phyloP scores from a whole-genome alignment of 441 rosid species.

The Theobroma grandiflorum region DNA sequence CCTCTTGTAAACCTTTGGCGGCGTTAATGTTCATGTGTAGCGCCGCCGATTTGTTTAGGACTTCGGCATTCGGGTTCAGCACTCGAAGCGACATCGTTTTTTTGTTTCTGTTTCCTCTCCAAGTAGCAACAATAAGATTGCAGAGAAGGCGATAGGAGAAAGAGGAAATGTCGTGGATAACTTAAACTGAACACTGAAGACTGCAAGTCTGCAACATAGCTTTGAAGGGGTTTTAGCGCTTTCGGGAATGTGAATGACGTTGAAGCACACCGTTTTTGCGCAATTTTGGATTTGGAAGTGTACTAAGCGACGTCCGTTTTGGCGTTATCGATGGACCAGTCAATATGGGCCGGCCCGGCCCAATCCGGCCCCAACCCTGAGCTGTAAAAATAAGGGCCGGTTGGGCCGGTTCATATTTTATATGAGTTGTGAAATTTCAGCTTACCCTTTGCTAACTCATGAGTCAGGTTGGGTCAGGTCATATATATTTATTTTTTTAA shows the following conservation, averaged over 20 bases:
- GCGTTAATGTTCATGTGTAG: constrained; percentile 99
- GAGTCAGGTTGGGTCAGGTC: no score
- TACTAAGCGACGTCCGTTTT: no score
- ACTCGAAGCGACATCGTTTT: constrained; percentile 85
- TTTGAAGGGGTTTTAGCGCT: neutral
- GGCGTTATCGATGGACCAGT: no score
- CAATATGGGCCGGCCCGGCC: no score
- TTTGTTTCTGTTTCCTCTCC: neutral
- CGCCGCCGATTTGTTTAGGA: constrained; percentile 97
- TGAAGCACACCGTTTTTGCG: neutral
- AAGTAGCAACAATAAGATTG: neutral
- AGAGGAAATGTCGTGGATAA: neutral
- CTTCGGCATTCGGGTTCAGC: constrained; percentile 97
- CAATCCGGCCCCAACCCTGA: no score
- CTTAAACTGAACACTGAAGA: neutral
- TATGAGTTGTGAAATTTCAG: no score
- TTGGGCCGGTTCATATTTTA: no score
- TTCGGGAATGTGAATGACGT: neutral
- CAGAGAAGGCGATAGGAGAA: neutral
- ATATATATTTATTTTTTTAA: no score
- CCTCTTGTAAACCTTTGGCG: constrained; percentile 95
- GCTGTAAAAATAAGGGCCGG: no score
- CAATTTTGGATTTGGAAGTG: no score
- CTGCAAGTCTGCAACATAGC: no score
- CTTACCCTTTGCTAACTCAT: no score